Conservation (phyloP, 2,329 filamentous ascomycete genomes). For the Calonectria crousiana region DNA sequence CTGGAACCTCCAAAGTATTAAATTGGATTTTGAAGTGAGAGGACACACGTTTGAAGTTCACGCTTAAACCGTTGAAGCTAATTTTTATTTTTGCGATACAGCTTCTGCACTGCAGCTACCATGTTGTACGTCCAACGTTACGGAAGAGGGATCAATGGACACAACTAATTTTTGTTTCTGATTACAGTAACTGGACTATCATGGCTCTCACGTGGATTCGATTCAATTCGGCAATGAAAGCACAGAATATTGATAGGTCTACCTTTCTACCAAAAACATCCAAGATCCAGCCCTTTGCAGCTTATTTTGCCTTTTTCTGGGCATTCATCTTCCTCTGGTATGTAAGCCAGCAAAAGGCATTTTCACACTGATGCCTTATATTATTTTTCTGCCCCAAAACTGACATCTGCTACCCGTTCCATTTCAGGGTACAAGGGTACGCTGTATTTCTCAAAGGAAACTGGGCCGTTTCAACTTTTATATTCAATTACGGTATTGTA, state of each 20-base stretch:
- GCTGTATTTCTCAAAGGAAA: neutral
- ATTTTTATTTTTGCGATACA: neutral
- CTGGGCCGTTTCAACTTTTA: neutral
- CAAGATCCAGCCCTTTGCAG: neutral
- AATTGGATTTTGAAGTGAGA: neutral
- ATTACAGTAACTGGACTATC: neutral
- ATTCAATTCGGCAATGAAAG: neutral
- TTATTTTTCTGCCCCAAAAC: neutral
- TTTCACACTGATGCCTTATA: neutral
- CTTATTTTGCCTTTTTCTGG: neutral
- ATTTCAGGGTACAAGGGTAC: neutral
- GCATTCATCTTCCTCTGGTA: neutral
- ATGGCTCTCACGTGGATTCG: neutral
- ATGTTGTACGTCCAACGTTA: neutral
- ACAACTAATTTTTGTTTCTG: neutral
- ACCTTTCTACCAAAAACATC: neutral
- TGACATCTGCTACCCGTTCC: neutral
- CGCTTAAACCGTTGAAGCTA: neutral
- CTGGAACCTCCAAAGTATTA: neutral
- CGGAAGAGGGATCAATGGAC: no score
- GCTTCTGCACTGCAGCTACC: neutral
- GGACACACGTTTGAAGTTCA: no score
- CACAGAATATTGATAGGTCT: neutral
- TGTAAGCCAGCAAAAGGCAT: neutral
- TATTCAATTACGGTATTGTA: slow-evolving; percentile 2